phyloP scores from a whole-genome alignment of 2,329 filamentous ascomycete species.

The Neopestalotiopsis sp. region DNA sequence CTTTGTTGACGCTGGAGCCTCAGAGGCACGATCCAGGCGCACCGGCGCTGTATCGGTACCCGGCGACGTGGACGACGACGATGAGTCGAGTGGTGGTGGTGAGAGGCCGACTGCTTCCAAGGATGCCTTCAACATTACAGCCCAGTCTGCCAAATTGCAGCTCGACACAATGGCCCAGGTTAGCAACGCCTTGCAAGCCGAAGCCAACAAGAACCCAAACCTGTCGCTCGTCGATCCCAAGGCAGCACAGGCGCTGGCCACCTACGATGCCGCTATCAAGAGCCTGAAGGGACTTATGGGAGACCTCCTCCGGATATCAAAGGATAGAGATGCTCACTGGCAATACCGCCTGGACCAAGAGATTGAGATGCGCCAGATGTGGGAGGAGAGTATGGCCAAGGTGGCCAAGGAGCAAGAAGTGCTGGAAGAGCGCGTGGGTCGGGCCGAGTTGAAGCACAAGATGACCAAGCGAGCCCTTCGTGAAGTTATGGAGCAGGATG shows the following conservation, averaged over 20 bases:
- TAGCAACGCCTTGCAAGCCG: conserved; percentile 77
- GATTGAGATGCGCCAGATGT: conserved; percentile 89
- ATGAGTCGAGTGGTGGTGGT: conserved; percentile 73
- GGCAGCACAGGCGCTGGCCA: conserved; percentile 77
- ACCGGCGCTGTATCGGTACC: conserved; percentile 41
- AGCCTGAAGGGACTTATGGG: conserved; percentile 85
- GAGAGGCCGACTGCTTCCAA: conserved; percentile 79
- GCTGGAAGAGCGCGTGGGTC: conserved; percentile 83
- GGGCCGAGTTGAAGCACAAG: conserved; percentile 89
- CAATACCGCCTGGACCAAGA: conserved; percentile 93
- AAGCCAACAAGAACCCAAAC: conserved; percentile 72
- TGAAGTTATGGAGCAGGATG: conserved; percentile 73
- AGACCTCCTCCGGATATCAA: conserved; percentile 88
- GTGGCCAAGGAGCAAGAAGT: conserved; percentile 95
- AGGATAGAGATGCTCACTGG: conserved; percentile 95
- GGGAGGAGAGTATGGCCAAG: conserved; percentile 98
- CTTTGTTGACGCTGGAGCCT: conserved; percentile 52
- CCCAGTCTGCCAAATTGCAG: conserved; percentile 91
- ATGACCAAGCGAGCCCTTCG: conserved; percentile 88
- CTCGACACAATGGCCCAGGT: conserved; percentile 89
- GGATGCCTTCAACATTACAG: conserved; percentile 96
- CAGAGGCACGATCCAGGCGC: conserved; percentile 47
- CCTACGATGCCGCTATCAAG: conserved; percentile 88
- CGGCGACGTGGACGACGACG: conserved; percentile 52
- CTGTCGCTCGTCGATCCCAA: conserved; percentile 78